phyloP scores from a whole-genome alignment of 225 moss, liverwort and hornwort genomes.

The Marchantia paleacea region DNA sequence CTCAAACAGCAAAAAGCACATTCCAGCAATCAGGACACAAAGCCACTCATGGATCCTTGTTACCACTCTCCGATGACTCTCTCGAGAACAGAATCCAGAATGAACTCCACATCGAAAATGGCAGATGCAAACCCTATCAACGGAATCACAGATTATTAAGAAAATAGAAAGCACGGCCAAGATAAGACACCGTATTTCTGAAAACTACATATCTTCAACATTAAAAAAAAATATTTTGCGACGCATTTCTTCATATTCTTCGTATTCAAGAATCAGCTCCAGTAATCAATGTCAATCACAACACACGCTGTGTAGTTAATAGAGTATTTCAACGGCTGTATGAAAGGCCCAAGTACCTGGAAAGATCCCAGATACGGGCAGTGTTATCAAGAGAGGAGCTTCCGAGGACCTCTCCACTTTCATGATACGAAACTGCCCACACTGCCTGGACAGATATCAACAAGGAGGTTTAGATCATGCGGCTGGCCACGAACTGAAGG shows the following conservation, averaged over 20 bases:
- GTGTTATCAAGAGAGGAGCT: constrained; percentile 95
- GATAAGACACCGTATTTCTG: too few species aligned
- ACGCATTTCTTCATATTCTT: not conserved
- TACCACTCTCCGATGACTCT: too few species aligned
- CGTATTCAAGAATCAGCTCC: not conserved
- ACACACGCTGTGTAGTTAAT: not conserved
- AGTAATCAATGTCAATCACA: not conserved
- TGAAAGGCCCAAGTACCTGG: constrained; percentile 25
- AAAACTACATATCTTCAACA: too few species aligned
- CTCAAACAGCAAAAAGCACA: too few species aligned
- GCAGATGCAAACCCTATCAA: too few species aligned
- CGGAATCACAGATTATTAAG: too few species aligned
- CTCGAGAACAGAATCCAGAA: too few species aligned
- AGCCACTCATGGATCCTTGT: too few species aligned
- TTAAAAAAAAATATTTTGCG: too few species aligned
- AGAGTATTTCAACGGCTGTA: not conserved
- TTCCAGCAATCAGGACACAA: too few species aligned
- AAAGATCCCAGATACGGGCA: constrained; percentile 86
- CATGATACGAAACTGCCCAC: constrained; percentile 88
- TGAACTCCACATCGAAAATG: too few species aligned
- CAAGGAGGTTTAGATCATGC: not conserved
- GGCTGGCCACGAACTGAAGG: not conserved
- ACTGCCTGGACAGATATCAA: constrained; percentile 51
- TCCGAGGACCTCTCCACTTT: constrained; percentile 78
- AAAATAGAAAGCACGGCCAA: too few species aligned